A percentile compares a stretch with the other conserved stretches of the same genome.
phyloP scores from a whole-genome alignment of 805 yeast species.

The Nakazawaea pomicola region DNA sequence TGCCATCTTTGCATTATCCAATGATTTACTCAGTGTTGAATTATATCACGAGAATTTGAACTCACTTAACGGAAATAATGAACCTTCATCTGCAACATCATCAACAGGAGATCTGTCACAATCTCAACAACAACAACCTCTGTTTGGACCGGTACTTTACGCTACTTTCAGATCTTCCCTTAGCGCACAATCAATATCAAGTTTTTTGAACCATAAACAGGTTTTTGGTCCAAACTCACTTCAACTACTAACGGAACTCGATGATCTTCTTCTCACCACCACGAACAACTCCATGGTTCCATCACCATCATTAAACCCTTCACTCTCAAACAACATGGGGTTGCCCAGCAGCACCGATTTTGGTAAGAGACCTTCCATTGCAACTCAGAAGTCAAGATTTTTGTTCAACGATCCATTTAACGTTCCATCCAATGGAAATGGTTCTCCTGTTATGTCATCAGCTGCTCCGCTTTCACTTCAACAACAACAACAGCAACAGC shows the following conservation, averaged over 20 bases:
- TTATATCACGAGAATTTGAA: slow-evolving; percentile 28
- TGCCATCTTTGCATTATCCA: slow-evolving; percentile 63
- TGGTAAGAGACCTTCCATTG: slow-evolving; percentile 47
- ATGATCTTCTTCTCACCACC: slow-evolving; percentile 24
- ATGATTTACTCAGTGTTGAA: slow-evolving; percentile 52
- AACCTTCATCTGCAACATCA: slow-evolving; percentile 14
- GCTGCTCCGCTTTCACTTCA: slow-evolving; percentile 11
- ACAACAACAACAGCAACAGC: slow-evolving; percentile 5
- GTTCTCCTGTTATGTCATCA: slow-evolving; percentile 13
- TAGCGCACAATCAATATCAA: slow-evolving; percentile 39
- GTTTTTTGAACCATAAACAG: slow-evolving; percentile 33
- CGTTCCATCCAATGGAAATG: slow-evolving; percentile 13
- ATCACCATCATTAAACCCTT: slow-evolving; percentile 13
- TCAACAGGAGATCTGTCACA: slow-evolving; percentile 12
- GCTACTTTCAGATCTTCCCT: slow-evolving; percentile 42
- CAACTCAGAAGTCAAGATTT: slow-evolving; percentile 61
- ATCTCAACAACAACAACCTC: slow-evolving; percentile 15
- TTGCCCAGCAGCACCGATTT: slow-evolving; percentile 7
- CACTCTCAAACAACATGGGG: background rate
- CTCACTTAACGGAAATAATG: slow-evolving; percentile 12
- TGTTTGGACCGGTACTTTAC: slow-evolving; percentile 28
- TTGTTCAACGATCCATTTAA: slow-evolving; percentile 62
- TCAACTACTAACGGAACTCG: slow-evolving; percentile 34
- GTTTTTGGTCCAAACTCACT: slow-evolving; percentile 47
- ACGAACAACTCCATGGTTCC: slow-evolving; percentile 12